Percentiles rank a stretch among this genome's conserved stretches.
phyloP scores from a whole-genome alignment of 345 rosid genomes.

The Tarenaya hassleriana region DNA sequence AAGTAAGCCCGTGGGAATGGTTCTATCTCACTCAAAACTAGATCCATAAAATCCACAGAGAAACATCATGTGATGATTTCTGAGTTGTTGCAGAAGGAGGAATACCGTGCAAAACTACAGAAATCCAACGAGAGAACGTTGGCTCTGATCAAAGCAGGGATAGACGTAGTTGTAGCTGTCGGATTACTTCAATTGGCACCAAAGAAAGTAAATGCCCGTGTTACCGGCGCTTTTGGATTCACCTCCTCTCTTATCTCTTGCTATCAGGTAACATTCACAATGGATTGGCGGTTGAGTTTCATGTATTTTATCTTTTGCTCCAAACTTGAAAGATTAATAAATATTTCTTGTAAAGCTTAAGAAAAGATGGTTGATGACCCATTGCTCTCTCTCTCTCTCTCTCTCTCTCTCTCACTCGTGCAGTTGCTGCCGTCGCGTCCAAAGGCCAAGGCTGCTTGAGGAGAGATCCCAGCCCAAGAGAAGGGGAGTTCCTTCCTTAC shows the following conservation, averaged over 20 bases:
- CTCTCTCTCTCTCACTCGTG: conserved; percentile 10
- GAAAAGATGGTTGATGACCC: too few species aligned
- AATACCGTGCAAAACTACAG: conserved; percentile 63
- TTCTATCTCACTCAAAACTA: conserved; percentile 1
- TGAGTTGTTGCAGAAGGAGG: conserved; percentile 47
- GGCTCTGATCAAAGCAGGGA: conserved; percentile 70
- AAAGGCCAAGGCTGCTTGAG: conserved; percentile 50
- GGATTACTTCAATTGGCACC: conserved; percentile 93
- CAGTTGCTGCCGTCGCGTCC: conserved; percentile 67
- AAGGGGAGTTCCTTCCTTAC: too few species aligned
- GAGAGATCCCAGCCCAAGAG: too few species aligned
- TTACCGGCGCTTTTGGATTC: conserved; percentile 84
- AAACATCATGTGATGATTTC: not conserved
- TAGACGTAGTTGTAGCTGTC: conserved; percentile 79
- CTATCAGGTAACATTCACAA: conserved; percentile 97
- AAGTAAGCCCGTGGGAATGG: conserved; percentile 32
- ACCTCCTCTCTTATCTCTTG: conserved; percentile 81
- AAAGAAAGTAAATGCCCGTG: conserved; percentile 79
- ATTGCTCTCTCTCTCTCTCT: too few species aligned
- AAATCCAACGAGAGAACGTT: conserved; percentile 78
- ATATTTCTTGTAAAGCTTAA: too few species aligned
- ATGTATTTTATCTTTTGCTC: too few species aligned
- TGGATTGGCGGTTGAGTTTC: too few species aligned
- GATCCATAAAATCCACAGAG: not conserved
- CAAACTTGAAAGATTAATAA: too few species aligned